Percentiles rank a stretch among this genome's conserved stretches.
phyloP scores from a whole-genome alignment of 495 filamentous ascomycete species.

The Penicillium chermesinum region DNA sequence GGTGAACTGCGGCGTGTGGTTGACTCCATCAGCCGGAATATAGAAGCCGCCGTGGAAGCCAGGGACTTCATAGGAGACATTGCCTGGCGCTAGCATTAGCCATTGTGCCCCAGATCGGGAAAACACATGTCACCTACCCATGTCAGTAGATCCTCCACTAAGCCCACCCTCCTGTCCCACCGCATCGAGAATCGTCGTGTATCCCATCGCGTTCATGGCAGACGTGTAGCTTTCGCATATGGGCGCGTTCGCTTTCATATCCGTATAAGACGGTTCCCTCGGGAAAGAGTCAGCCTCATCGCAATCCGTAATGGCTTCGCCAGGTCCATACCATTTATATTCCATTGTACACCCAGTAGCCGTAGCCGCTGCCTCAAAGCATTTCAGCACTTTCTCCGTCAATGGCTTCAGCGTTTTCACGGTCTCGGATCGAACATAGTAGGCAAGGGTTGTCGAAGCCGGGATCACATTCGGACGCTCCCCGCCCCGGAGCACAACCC shows the following conservation, averaged over 20 bases:
- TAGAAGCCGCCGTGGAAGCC: constrained; percentile 55
- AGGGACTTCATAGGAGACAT: constrained; percentile 53
- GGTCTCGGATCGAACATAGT: constrained; percentile 50
- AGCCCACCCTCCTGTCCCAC: constrained; percentile 27
- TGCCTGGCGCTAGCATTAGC: constrained; percentile 33
- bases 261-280: constrained; percentile 46
- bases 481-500: constrained; percentile 40
- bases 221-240: constrained; percentile 49
- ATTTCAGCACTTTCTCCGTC: constrained; percentile 46
- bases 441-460: constrained; percentile 47
- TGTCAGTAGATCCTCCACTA: constrained; percentile 33
- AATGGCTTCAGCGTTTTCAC: constrained; percentile 37
- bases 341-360: constrained; percentile 52
- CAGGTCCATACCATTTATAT: constrained; percentile 29
- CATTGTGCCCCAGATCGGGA: neutral
- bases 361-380: constrained; percentile 51
- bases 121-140: constrained; percentile 18
- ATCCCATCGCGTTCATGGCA: constrained; percentile 42
- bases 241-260: constrained; percentile 43
- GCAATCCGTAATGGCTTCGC: neutral
- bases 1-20: constrained; percentile 53
- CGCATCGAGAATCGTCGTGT: constrained; percentile 37
- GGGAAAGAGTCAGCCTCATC: neutral
- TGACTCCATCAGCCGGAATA: constrained; percentile 44
- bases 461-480: constrained; percentile 50